Evolutionary conservation across 2,329 filamentous ascomycete species (phyloP).

Genomic region (Fonsecaea nubica): DNA sequence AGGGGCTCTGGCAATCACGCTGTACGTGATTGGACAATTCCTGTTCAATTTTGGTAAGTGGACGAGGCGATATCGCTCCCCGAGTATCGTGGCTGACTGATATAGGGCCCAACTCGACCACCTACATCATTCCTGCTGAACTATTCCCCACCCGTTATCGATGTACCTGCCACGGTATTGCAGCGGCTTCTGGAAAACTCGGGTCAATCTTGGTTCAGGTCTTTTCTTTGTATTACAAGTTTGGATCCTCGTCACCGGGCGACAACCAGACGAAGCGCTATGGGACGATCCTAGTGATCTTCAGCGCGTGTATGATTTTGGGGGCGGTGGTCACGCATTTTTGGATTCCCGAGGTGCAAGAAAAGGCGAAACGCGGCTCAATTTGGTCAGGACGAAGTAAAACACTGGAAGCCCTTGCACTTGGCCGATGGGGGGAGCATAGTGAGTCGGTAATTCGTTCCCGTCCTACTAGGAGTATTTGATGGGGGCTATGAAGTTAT

Average conservation of each 20-base stretch:
- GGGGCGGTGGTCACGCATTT: slow-evolving; percentile 51
- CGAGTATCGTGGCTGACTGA: not conserved
- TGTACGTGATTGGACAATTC: slow-evolving; percentile 55
- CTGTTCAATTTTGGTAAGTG: slow-evolving; percentile 55
- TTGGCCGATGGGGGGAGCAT: slow-evolving; percentile 47
- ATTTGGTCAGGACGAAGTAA: slow-evolving; percentile 48
- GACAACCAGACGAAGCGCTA: slow-evolving; percentile 46
- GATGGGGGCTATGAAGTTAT: slow-evolving; percentile 9
- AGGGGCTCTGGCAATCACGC: slow-evolving; percentile 46
- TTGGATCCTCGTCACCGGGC: slow-evolving; percentile 45
- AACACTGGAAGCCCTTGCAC: slow-evolving; percentile 49
- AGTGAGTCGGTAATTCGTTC: slow-evolving; percentile 41
- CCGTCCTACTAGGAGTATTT: slow-evolving; percentile 7
- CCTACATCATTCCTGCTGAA: slow-evolving; percentile 60
- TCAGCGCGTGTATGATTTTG: slow-evolving; percentile 51
- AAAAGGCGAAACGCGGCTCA: slow-evolving; percentile 37
- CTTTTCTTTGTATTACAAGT: slow-evolving; percentile 50
- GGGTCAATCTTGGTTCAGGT: slow-evolving; percentile 56
- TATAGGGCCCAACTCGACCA: slow-evolving; percentile 48
- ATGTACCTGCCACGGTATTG: slow-evolving; percentile 61
- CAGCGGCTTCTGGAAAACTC: slow-evolving; percentile 61
- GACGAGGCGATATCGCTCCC: too few relatives aligned
- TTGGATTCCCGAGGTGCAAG: slow-evolving; percentile 50
- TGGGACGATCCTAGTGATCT: slow-evolving; percentile 51
- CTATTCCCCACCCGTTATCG: slow-evolving; percentile 64